Percentiles rank a stretch among this genome's conserved stretches.
phyloP scores from a whole-genome alignment of 164 flowering plant species.

The Berberis vulgaris region DNA sequence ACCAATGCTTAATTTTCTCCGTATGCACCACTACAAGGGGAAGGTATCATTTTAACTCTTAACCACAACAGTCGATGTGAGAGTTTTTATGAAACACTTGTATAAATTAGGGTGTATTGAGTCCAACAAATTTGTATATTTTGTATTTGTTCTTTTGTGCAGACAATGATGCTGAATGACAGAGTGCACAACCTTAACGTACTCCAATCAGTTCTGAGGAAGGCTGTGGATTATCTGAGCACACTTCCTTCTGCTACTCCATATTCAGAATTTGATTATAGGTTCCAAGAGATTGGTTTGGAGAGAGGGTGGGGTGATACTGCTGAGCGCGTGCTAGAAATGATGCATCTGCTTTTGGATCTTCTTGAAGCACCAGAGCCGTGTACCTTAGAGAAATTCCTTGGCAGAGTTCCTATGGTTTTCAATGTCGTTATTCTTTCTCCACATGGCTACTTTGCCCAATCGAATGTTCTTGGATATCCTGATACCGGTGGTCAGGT shows the following conservation, averaged over 20 bases:
- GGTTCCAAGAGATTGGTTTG: constrained; percentile 82
- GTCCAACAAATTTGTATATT: neutral
- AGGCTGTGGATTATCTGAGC: constrained; percentile 67
- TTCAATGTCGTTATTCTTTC: constrained; percentile 95
- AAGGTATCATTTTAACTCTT: constrained; percentile 31
- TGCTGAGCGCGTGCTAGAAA: constrained; percentile 69
- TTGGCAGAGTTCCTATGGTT: constrained; percentile 85
- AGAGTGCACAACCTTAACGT: constrained; percentile 51
- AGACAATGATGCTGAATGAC: constrained; percentile 92
- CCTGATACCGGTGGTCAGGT: constrained; percentile 99
- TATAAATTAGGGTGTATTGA: neutral
- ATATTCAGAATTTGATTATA: constrained; percentile 63
- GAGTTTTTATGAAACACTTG: neutral
- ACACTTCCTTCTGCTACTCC: constrained; percentile 57
- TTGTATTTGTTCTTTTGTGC: constrained; percentile 12
- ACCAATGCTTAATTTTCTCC: constrained; percentile 76
- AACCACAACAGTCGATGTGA: neutral
- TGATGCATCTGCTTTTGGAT: constrained; percentile 76
- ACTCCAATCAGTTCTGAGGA: constrained; percentile 64
- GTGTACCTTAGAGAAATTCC: constrained; percentile 78
- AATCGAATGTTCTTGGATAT: constrained; percentile 82
- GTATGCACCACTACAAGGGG: constrained; percentile 62
- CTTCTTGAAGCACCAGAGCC: constrained; percentile 98
- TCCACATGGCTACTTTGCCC: constrained; percentile 97
- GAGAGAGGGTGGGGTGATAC: constrained; percentile 98